A percentile compares a stretch with the other conserved stretches of the same genome.
These are phyloP conservation scores for Backusella mclennaniae DNA, from an alignment of 192 early-diverging fungal species.

Conservation along the genomic window DNA sequence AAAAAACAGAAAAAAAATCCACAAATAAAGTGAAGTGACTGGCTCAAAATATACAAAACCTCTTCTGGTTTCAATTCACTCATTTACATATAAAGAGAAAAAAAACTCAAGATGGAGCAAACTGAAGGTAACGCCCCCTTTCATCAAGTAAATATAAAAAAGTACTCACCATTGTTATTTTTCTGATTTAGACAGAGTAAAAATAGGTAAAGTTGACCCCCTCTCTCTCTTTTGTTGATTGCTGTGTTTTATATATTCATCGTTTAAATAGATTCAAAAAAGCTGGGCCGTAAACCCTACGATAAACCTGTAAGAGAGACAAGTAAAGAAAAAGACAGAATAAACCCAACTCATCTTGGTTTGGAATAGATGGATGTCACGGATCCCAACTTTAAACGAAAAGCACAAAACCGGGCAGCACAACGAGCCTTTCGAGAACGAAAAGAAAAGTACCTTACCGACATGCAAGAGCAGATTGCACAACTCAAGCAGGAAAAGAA, in stretches of 20 bases:
- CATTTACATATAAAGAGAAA: background rate
- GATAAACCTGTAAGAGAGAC: background rate
- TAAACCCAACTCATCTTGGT: background rate
- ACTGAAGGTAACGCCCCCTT: background rate
- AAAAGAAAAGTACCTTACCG: background rate
- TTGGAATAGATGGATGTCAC: background rate
- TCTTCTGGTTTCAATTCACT: background rate
- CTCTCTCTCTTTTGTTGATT: background rate
- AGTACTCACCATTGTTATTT: background rate
- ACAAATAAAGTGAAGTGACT: background rate
- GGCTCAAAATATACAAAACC: background rate
- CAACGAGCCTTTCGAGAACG: slow-evolving; percentile 2
- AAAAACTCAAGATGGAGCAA: background rate
- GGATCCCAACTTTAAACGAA: slow-evolving; percentile 4
- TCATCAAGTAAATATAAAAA: background rate
- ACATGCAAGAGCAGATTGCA: background rate
- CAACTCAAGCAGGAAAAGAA: slow-evolving; percentile 4
- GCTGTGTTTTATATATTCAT: background rate
- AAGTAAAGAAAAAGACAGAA: background rate
- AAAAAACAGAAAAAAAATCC: background rate
- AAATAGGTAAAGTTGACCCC: background rate
- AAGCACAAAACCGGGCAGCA: slow-evolving; percentile 1
- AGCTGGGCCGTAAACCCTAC: background rate
- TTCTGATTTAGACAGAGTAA: background rate
- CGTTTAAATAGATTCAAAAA: background rate